Percentiles rank a stretch among this genome's conserved stretches.
Evolutionary conservation across 495 filamentous ascomycete genomes (phyloP).

Genomic region (Letharia columbiana): DNA sequence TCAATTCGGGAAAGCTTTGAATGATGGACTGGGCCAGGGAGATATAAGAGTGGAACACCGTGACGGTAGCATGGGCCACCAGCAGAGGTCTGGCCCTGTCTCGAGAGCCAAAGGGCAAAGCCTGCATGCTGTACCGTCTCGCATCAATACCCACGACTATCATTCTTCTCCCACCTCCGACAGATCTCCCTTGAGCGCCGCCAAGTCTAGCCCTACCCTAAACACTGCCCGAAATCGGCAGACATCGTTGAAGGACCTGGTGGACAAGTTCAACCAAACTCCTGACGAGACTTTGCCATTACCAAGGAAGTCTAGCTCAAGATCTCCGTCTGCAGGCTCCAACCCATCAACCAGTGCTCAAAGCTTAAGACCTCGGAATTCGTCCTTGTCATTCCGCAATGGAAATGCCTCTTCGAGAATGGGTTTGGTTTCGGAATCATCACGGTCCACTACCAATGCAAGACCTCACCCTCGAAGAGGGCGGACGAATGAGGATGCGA

Average conservation of each 20-base stretch:
- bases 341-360: slow-evolving; percentile 6
- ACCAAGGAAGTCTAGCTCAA: slow-evolving; percentile 33
- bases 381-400: slow-evolving; percentile 25
- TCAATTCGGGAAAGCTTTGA: slow-evolving; percentile 23
- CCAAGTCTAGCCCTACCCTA: slow-evolving; percentile 25
- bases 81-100: slow-evolving; percentile 12
- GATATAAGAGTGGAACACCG: slow-evolving; percentile 27
- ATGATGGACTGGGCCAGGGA: slow-evolving; percentile 26
- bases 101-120: slow-evolving; percentile 13
- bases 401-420: background rate
- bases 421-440: background rate
- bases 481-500: slow-evolving; percentile 16
- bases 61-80: slow-evolving; percentile 24
- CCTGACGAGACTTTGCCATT: slow-evolving; percentile 46
- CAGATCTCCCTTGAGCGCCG: slow-evolving; percentile 21
- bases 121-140: slow-evolving; percentile 24
- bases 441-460: slow-evolving; percentile 4
- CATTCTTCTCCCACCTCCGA: slow-evolving; percentile 32
- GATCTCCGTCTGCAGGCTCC: slow-evolving; percentile 24
- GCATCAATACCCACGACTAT: slow-evolving; percentile 26
- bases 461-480: slow-evolving; percentile 18
- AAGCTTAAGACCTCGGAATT: slow-evolving; percentile 24
- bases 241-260: slow-evolving; percentile 51
- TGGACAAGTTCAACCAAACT: slow-evolving; percentile 53
- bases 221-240: slow-evolving; percentile 34